Conservation (phyloP, 1,139 yeast genomes). For the Saccharomyces pastorianus region DNA sequence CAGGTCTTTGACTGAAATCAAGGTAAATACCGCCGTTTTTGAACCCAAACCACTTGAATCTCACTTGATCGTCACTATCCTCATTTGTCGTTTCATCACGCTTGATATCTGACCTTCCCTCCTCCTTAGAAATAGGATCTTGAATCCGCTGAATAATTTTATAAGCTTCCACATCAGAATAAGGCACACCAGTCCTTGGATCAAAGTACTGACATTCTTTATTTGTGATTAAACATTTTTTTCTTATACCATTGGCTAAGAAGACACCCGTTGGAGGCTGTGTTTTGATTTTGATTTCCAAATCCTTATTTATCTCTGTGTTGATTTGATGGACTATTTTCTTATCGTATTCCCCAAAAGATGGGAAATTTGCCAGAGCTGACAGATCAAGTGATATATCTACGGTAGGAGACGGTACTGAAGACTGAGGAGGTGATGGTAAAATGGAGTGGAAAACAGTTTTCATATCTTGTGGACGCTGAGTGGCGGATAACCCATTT, state of each 20-base stretch:
- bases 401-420: neutral
- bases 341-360: slow-evolving; percentile 54
- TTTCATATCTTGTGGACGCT: slow-evolving; percentile 19
- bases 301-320: slow-evolving; percentile 39
- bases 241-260: slow-evolving; percentile 57
- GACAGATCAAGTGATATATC: slow-evolving; percentile 19
- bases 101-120: slow-evolving; percentile 1
- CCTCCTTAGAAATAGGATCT: slow-evolving; percentile 38
- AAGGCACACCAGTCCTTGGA: slow-evolving; percentile 80
- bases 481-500: neutral
- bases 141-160: slow-evolving; percentile 60
- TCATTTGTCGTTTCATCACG: slow-evolving; percentile 5
- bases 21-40: slow-evolving; percentile 61
- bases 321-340: slow-evolving; percentile 36
- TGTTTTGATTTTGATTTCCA: slow-evolving; percentile 44
- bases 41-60: slow-evolving; percentile 60
- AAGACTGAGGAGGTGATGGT: neutral
- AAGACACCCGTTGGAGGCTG: slow-evolving; percentile 70
- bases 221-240: slow-evolving; percentile 71
- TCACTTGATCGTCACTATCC: slow-evolving; percentile 13
- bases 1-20: slow-evolving; percentile 51
- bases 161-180: slow-evolving; percentile 73
- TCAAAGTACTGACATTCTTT: slow-evolving; percentile 77
- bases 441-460: slow-evolving; percentile 16
- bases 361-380: slow-evolving; percentile 49